Evolutionary conservation across 2,329 filamentous ascomycete genomes (phyloP).

Genomic region (Colletotrichum camelliae): DNA sequence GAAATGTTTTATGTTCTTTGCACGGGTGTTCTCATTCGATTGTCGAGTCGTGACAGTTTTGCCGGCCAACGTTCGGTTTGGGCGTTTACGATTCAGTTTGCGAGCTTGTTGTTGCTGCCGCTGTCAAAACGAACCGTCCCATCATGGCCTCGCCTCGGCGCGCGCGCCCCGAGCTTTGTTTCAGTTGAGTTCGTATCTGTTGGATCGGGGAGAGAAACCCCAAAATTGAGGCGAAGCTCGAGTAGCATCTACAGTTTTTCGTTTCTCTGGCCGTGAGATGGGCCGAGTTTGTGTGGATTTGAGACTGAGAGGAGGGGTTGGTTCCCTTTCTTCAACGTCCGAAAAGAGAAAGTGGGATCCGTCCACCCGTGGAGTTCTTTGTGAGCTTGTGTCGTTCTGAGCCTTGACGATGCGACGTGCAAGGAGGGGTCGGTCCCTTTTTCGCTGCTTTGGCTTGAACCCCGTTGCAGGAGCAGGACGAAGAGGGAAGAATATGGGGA

Average conservation of each 20-base stretch:
- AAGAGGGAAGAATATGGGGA: too few relatives aligned
- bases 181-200: constrained; percentile 19
- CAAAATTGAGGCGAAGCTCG: constrained; percentile 4
- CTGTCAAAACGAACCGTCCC: neutral
- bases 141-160: neutral
- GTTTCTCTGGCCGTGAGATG: neutral
- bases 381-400: too few relatives aligned
- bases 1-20: neutral
- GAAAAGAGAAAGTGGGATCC: neutral
- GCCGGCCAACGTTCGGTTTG: neutral
- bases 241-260: neutral
- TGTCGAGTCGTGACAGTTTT: neutral
- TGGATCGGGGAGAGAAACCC: neutral
- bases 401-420: too few relatives aligned
- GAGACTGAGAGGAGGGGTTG: neutral
- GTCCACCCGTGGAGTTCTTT: neutral
- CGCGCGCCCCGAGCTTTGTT: neutral
- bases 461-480: too few relatives aligned
- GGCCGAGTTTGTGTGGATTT: neutral
- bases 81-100: neutral
- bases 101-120: neutral
- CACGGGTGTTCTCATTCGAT: neutral
- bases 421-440: too few relatives aligned
- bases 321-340: neutral
- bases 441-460: too few relatives aligned